Conservation (phyloP, 768 basidiomycete genomes). For the Calocybe indica region DNA sequence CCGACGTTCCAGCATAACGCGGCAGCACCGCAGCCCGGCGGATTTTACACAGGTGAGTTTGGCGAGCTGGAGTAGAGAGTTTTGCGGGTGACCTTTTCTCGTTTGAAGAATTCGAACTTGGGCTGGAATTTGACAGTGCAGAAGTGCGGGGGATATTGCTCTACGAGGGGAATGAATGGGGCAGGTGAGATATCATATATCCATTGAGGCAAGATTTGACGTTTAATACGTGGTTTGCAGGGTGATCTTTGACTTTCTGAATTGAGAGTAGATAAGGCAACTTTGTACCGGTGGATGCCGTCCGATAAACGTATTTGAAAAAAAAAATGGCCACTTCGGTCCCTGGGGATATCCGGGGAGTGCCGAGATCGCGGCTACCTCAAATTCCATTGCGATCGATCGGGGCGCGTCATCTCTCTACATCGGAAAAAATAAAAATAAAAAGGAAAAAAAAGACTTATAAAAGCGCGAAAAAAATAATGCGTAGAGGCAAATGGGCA, state of each 20-base stretch:
- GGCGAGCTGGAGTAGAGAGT: not conserved
- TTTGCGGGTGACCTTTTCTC: slow-evolving; percentile 5
- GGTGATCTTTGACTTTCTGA: slow-evolving; percentile 44
- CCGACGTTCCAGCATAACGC: slow-evolving; percentile 77
- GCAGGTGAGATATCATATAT: slow-evolving; percentile 35
- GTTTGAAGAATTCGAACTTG: slow-evolving; percentile 71
- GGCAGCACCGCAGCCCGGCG: slow-evolving; percentile 43
- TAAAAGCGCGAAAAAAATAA: slow-evolving; percentile 17
- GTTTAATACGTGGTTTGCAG: slow-evolving; percentile 16
- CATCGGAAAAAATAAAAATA: slow-evolving; percentile 23
- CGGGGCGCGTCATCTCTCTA: slow-evolving; percentile 17
- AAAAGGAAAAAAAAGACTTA: slow-evolving; percentile 28
- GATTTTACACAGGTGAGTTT: slow-evolving; percentile 73
- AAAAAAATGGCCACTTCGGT: no score
- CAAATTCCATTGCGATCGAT: slow-evolving; percentile 14
- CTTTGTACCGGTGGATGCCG: slow-evolving; percentile 1
- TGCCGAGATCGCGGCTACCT: slow-evolving; percentile 13
- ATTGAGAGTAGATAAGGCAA: slow-evolving; percentile 15
- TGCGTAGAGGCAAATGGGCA: no score
- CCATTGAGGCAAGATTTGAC: not conserved
- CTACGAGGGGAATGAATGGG: slow-evolving; percentile 76
- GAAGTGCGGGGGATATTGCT: slow-evolving; percentile 80
- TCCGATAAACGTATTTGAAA: not conserved
- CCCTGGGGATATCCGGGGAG: slow-evolving; percentile 18
- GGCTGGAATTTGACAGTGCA: slow-evolving; percentile 77